Evolutionary conservation across 2,329 filamentous ascomycete species (phyloP).

Genomic region (Ophiosphaerella herpotricha): DNA sequence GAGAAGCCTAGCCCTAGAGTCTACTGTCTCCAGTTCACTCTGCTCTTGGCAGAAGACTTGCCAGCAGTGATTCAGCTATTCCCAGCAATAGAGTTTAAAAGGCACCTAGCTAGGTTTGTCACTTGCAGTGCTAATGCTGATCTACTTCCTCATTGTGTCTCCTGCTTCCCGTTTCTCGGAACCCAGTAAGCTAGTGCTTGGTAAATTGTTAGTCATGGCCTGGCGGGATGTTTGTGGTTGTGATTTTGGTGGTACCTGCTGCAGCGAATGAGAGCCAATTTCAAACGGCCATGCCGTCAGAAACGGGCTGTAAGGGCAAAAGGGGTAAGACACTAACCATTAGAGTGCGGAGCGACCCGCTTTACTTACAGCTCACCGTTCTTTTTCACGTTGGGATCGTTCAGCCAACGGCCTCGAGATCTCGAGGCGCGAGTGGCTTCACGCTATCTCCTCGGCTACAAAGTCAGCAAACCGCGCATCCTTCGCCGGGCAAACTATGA

Average conservation of each 20-base stretch:
- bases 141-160: too few species aligned
- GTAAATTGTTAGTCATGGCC: conserved; percentile 1
- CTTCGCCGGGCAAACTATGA: conserved; percentile 18
- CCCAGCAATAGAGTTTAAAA: too few species aligned
- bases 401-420: conserved; percentile 14
- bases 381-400: conserved; percentile 23
- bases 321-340: conserved; percentile 26
- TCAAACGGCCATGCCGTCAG: conserved; percentile 23
- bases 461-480: conserved; percentile 15
- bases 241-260: conserved; percentile 13
- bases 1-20: conserved; percentile 15
- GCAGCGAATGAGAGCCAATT: conserved; percentile 12
- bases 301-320: conserved; percentile 20
- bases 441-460: conserved; percentile 7
- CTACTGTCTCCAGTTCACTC: conserved; percentile 15
- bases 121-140: too few species aligned
- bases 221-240: background rate
- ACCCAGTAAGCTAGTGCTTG: too few species aligned
- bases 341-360: conserved; percentile 40
- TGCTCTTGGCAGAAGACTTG: conserved; percentile 9
- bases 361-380: conserved; percentile 24
- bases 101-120: too few species aligned
- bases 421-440: conserved; percentile 9
- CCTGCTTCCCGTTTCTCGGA: too few species aligned
- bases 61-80: too few species aligned